A percentile compares a stretch with the other conserved stretches of the same genome.
Evolutionary conservation across 371 early-diverging fungal species (phyloP).

Genomic region (Mortierella polycephala): DNA sequence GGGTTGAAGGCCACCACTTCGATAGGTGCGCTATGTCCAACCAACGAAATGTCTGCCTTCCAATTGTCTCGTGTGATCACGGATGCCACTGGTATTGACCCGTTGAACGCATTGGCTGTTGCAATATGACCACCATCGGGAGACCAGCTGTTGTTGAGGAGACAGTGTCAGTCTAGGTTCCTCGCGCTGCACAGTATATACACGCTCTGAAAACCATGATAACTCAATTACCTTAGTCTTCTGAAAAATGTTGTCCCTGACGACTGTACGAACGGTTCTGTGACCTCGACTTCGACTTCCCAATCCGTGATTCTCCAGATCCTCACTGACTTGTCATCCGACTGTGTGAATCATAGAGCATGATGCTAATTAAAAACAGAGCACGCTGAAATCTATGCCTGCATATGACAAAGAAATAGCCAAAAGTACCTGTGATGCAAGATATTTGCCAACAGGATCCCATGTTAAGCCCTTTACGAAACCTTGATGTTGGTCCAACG

Average conservation of each 20-base stretch:
- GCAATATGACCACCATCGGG: slow-evolving; percentile 93
- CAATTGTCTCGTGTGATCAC: slow-evolving; percentile 84
- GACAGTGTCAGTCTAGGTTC: neutral
- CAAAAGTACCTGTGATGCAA: slow-evolving; percentile 86
- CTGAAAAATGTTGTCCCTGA: slow-evolving; percentile 89
- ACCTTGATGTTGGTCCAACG: slow-evolving; percentile 80
- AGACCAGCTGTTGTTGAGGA: slow-evolving; percentile 79
- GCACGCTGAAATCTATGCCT: too few relatives aligned
- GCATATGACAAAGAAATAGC: neutral
- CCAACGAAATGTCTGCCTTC: slow-evolving; percentile 82
- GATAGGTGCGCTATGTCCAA: slow-evolving; percentile 92
- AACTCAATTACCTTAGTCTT: slow-evolving; percentile 72
- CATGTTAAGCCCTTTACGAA: slow-evolving; percentile 97
- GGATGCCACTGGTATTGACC: slow-evolving; percentile 84
- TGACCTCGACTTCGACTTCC: slow-evolving; percentile 78
- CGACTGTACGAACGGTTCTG: slow-evolving; percentile 80
- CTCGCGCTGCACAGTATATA: neutral
- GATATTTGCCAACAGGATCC: slow-evolving; percentile 94
- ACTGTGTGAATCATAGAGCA: slow-evolving; percentile 56
- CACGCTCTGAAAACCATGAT: neutral
- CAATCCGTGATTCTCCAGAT: slow-evolving; percentile 93
- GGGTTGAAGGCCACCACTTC: slow-evolving; percentile 94
- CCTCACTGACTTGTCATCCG: slow-evolving; percentile 91
- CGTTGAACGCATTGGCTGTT: slow-evolving; percentile 91
- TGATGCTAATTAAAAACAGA: neutral